Base-by-base conservation (phyloP, 2,329 filamentous ascomycete genomes). In the Ilyonectria destructans region DNA sequence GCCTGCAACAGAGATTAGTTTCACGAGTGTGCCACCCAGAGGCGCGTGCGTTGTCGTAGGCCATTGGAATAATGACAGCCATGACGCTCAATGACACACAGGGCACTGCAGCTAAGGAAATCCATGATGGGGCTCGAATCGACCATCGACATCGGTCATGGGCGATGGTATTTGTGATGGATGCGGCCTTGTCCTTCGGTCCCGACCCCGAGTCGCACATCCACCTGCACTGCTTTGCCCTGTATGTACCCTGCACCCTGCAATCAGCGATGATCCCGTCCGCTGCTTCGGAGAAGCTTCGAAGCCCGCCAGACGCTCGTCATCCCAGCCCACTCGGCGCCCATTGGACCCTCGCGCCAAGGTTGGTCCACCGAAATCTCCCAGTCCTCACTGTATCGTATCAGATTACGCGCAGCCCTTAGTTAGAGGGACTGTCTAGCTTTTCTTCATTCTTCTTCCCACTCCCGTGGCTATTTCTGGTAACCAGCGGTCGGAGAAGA, bases 231-330 rank as follows among this genome's bases (percentile, higher is more conserved):
- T 43, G 40, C 56, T 58, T 63, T 52, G 58, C 49, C 23, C 31
- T 66, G 35, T 33, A 31, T 48, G 55, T 43, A 46, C 48, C 35
- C 29, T 65, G 57, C 40, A 54, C 51, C 46, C 64, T 65, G 61
- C 66, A 62, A 69, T 58, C 40, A 58, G 46, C 46, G 48, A 69
- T 65, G 57, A 60, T 61, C 46, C 40, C 62, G 59, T 62, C 60
- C 45, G 37, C 68, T 69, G 62, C 37, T 56, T 65, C 46, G 60
- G 73, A 70, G 67, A 73, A 73, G 59, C 48, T 68, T 75, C 48
- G 73, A 75, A 73, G 73, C 56, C 55, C 51, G 51, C 59, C 57
- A 61, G 67, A 75, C 55, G 60, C 63, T 67, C 55, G 64, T 66
- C 37, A 68, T 58, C 62, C 52, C 62, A 57, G 74, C 52, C 35